These are phyloP conservation scores for Ophiocordyceps unilateralis DNA, from an alignment of 2,329 filamentous ascomycete genomes.

Conservation along the genomic window DNA sequence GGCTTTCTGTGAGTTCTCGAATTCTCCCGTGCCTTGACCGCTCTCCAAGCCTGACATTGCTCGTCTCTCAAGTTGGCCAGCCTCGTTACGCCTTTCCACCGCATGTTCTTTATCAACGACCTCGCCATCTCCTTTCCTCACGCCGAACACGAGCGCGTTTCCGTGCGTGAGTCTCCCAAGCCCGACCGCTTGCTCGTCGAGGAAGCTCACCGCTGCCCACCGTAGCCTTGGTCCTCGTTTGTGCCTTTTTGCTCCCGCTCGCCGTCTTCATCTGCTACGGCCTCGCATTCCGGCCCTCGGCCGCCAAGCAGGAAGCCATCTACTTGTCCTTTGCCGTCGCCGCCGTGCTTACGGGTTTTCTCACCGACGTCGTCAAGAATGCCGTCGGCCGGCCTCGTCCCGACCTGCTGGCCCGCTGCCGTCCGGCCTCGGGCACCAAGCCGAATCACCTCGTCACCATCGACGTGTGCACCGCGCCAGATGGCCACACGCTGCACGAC, in stretches of 20 bases:
- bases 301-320: slow-evolving; percentile 73
- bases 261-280: slow-evolving; percentile 50
- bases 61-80: slow-evolving; percentile 9
- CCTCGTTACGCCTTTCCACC: slow-evolving; percentile 67
- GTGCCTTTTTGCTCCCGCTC: slow-evolving; percentile 58
- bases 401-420: slow-evolving; percentile 57
- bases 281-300: slow-evolving; percentile 37
- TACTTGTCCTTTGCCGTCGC: slow-evolving; percentile 66
- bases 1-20: slow-evolving; percentile 38
- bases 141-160: slow-evolving; percentile 66
- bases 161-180: slow-evolving; percentile 42
- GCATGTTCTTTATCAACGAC: slow-evolving; percentile 83
- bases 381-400: slow-evolving; percentile 57
- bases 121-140: slow-evolving; percentile 73
- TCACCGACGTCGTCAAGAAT: slow-evolving; percentile 88
- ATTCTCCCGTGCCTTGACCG: too few species aligned
- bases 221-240: slow-evolving; percentile 57
- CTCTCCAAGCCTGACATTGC: background rate
- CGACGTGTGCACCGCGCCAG: slow-evolving; percentile 54
- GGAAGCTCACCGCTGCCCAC: background rate
- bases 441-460: slow-evolving; percentile 39
- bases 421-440: slow-evolving; percentile 38
- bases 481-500: slow-evolving; percentile 56
- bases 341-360: slow-evolving; percentile 58
- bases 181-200: background rate